These are phyloP conservation scores for Clarireedia hainanense DNA, from an alignment of 2,329 filamentous ascomycete genomes.

Conservation along the genomic window DNA sequence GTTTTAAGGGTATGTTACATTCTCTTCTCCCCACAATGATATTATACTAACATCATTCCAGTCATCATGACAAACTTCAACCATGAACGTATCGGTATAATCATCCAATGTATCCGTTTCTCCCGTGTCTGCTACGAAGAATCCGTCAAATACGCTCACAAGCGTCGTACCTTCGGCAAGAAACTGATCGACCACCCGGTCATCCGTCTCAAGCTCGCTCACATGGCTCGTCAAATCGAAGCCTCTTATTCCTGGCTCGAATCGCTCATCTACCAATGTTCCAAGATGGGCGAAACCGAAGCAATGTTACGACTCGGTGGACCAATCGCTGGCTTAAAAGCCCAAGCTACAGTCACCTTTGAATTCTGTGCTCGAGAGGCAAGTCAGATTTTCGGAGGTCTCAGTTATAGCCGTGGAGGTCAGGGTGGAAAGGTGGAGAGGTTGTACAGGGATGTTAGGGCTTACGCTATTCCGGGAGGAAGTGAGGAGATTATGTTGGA, in stretches of 20 bases:
- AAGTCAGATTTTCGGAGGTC: slow-evolving; percentile 91
- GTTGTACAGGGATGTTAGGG: slow-evolving; percentile 88
- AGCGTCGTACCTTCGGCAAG: slow-evolving; percentile 94
- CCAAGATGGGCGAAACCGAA: slow-evolving; percentile 88
- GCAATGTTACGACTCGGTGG: slow-evolving; percentile 94
- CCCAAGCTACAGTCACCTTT: slow-evolving; percentile 87
- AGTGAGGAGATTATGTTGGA: slow-evolving; percentile 99
- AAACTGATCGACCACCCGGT: slow-evolving; percentile 94
- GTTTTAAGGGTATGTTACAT: slow-evolving; percentile 63
- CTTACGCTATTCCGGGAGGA: slow-evolving; percentile 92
- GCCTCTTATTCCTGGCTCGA: slow-evolving; percentile 96
- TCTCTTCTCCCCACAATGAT: background rate
- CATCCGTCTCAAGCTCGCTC: slow-evolving; percentile 93
- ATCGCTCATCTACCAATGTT: slow-evolving; percentile 86
- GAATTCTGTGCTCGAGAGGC: slow-evolving; percentile 97
- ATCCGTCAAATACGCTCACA: slow-evolving; percentile 92
- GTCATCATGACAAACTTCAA: slow-evolving; percentile 99
- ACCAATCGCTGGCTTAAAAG: slow-evolving; percentile 88
- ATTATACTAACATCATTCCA: slow-evolving; percentile 23
- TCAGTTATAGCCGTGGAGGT: slow-evolving; percentile 86
- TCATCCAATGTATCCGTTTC: slow-evolving; percentile 95
- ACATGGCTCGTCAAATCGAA: slow-evolving; percentile 98
- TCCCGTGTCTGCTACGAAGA: slow-evolving; percentile 96
- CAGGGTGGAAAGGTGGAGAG: slow-evolving; percentile 95
- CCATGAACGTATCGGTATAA: slow-evolving; percentile 97